Base-by-base conservation (phyloP, 305 asterid species). In the Vinca major region DNA sequence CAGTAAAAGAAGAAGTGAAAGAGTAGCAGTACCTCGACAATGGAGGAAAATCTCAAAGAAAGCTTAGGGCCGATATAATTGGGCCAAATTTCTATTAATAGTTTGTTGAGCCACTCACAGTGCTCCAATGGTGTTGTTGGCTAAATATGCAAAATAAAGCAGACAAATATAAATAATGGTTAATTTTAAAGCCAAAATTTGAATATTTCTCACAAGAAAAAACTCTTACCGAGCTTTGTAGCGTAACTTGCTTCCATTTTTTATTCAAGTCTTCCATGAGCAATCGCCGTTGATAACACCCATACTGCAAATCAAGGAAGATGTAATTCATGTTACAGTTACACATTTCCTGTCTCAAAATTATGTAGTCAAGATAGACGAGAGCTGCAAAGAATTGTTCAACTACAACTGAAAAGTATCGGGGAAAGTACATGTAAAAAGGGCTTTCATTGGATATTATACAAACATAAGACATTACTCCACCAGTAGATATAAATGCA, bases 51-150 rank as follows among this genome's bases (percentile, higher is more conserved):
- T 71, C 88, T 87, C 67, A 81, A 83, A 48, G 98, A 94, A 71
- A 94, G 97, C 83, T 86, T 91, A 40, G 89, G 96, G 75, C 79
- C 83, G 53, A 91, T 74, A 74, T 74, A 94, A 62, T 82, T 88
- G 65, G 82, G 84, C 99, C 99, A 94, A 74, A 88, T 73, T 78
- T 91, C 97, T 49, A 78, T 69, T 50, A 89, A 62, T 67, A 91
- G 86, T 81, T 89, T 91, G 85, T 94, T 91, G 78, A 94, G 84
- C 99, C 99, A 94, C 82, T 94, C 92, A 76, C 97, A 89, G 67
- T 91, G 98, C 78, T 94, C 99, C 82, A 91, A 73, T 44, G 99
- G 96, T 61, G 99, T 91, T 45, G 63, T 79, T 43, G 88, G 83
- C 97, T 94, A 48, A 53, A 61, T 20, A 69, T 72, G 43, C 60